Evolutionary conservation across 2,329 filamentous ascomycete species (phyloP).

Genomic region (Arachnomyces sp.): DNA sequence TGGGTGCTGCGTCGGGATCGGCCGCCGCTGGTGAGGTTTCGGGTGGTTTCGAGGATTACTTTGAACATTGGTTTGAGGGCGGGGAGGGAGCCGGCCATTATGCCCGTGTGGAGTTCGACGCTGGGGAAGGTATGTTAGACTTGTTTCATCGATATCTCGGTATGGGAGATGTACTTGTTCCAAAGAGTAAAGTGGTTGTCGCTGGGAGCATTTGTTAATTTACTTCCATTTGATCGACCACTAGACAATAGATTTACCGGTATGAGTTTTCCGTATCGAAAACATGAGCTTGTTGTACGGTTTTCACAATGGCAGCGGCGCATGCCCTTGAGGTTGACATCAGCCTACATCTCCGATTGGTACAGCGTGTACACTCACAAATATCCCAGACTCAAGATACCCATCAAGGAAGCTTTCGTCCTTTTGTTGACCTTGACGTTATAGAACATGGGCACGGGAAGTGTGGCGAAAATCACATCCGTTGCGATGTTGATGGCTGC

Average conservation of each 20-base stretch:
- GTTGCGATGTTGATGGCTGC: conserved; percentile 38
- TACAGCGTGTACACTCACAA: too few species aligned
- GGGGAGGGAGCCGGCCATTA: conserved; percentile 35
- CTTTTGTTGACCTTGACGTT: conserved; percentile 34
- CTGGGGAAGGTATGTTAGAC: conserved; percentile 16
- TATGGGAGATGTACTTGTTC: conserved; percentile 12
- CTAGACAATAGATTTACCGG: conserved; percentile 18
- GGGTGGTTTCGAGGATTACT: conserved; percentile 9
- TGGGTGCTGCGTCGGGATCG: conserved; percentile 5
- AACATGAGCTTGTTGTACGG: conserved; percentile 30
- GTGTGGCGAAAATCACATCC: conserved; percentile 37
- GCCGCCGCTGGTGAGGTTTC: conserved; percentile 7
- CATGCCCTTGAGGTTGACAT: conserved; percentile 26
- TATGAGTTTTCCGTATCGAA: conserved; percentile 25
- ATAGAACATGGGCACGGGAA: conserved; percentile 39
- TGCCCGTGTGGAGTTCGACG: conserved; percentile 35
- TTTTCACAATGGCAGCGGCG: conserved; percentile 34
- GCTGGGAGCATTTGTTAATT: conserved; percentile 8
- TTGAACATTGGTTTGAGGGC: conserved; percentile 32
- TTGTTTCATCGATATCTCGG: background rate
- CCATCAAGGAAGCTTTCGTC: conserved; percentile 33
- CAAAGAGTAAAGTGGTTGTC: conserved; percentile 12
- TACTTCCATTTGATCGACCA: too few species aligned
- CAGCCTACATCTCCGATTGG: too few species aligned
- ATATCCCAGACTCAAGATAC: conserved; percentile 38